Evolutionary conservation across 106 monocot species (phyloP).

Genomic region (Platanthera guangdongensis): DNA sequence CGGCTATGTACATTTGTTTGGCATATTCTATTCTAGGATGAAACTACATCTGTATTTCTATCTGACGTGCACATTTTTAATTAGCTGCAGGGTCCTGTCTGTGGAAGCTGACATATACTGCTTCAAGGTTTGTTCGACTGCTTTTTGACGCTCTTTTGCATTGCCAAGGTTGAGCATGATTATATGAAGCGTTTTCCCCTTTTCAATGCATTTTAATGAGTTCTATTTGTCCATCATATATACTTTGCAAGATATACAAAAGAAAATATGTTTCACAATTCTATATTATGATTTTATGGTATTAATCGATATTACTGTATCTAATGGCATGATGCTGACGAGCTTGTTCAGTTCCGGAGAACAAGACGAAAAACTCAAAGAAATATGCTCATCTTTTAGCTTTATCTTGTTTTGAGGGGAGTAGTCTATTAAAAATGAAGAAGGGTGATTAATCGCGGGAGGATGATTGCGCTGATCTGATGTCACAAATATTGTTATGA

Average conservation of each 20-base stretch:
- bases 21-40: background rate
- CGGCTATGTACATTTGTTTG: background rate
- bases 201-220: background rate
- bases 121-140: background rate
- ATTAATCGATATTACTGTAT: background rate
- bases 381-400: background rate
- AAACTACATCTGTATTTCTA: background rate
- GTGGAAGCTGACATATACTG: background rate
- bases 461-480: background rate
- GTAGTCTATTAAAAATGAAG: background rate
- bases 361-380: background rate
- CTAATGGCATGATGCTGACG: background rate
- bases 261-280: background rate
- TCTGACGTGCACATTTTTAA: background rate
- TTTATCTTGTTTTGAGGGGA: background rate
- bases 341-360: background rate
- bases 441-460: background rate
- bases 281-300: background rate
- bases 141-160: background rate
- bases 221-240: background rate
- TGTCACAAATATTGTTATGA: background rate
- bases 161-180: background rate
- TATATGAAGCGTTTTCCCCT: background rate
- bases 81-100: background rate
- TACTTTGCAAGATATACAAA: background rate